A percentile compares a stretch with the other conserved stretches of the same genome.
Conservation (phyloP, 768 basidiomycete species). For the Pleurotus pulmonarius region DNA sequence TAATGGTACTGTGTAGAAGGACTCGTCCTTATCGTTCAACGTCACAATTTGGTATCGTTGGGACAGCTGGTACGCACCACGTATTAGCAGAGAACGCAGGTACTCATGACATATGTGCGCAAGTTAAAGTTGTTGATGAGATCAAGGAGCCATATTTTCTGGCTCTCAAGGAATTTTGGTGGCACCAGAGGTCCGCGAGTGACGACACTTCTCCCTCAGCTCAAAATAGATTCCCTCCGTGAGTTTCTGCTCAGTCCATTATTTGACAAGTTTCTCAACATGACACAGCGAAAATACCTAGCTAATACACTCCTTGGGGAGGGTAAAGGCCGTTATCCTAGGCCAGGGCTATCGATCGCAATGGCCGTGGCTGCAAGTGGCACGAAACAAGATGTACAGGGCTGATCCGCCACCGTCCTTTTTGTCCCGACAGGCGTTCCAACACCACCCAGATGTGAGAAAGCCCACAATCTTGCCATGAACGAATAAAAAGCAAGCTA, state of each 20-base stretch:
- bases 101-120: neutral
- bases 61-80: slow-evolving; percentile 52
- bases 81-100: neutral
- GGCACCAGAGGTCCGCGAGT: slow-evolving; percentile 57
- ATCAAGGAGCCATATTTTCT: slow-evolving; percentile 77
- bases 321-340: slow-evolving; percentile 85
- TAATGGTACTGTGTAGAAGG: too few relatives aligned
- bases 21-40: too few relatives aligned
- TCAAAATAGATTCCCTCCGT: slow-evolving; percentile 81
- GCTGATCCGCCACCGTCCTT: slow-evolving; percentile 14
- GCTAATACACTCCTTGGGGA: slow-evolving; percentile 71
- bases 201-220: slow-evolving; percentile 37
- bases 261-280: too few relatives aligned
- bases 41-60: too few relatives aligned
- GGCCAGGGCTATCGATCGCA: slow-evolving; percentile 93
- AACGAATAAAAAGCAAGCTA: neutral
- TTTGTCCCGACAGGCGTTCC: slow-evolving; percentile 79
- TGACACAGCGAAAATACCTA: slow-evolving; percentile 72
- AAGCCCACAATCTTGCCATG: neutral
- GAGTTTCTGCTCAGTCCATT: slow-evolving; percentile 20
- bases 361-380: slow-evolving; percentile 66
- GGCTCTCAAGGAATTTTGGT: slow-evolving; percentile 64
- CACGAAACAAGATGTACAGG: slow-evolving; percentile 49
- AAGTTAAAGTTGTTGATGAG: slow-evolving; percentile 80
- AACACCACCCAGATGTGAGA: slow-evolving; percentile 80